Percentiles rank a stretch among this genome's conserved stretches.
Conservation (phyloP, 2,329 filamentous ascomycete species). For the Penicillium hordei region DNA sequence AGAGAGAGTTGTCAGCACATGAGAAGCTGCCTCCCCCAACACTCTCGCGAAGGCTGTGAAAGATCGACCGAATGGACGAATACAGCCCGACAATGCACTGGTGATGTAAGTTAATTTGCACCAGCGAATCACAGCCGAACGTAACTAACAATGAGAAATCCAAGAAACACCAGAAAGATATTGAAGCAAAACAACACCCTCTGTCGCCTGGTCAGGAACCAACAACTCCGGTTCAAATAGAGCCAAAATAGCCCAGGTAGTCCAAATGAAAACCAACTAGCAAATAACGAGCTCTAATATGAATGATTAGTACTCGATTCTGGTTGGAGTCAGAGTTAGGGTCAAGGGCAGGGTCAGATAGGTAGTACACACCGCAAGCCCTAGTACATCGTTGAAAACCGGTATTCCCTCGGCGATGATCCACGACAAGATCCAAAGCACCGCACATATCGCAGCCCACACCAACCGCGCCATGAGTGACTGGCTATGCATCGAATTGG, state of each 20-base stretch:
- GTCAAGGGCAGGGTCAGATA: not conserved
- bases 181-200: constrained; percentile 19
- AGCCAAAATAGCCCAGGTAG: constrained; percentile 33
- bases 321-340: too few relatives aligned
- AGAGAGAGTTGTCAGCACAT: constrained; percentile 21
- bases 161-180: constrained; percentile 14
- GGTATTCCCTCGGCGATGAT: constrained; percentile 67
- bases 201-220: constrained; percentile 23
- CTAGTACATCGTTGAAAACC: constrained; percentile 64
- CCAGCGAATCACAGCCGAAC: not conserved
- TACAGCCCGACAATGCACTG: constrained; percentile 31
- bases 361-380: constrained; percentile 48
- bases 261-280: constrained; percentile 60
- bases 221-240: constrained; percentile 26
- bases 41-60: constrained; percentile 13
- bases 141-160: constrained; percentile 16
- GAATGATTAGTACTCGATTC: constrained; percentile 18
- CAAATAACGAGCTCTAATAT: constrained; percentile 53
- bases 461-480: constrained; percentile 50
- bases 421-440: constrained; percentile 60
- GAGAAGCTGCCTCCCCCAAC: constrained; percentile 20
- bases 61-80: constrained; percentile 26
- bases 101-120: not conserved
- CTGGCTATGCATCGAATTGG: constrained; percentile 50
- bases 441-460: constrained; percentile 58